phyloP scores from a whole-genome alignment of 371 early-diverging fungal species.

The Zychaea mexicana region DNA sequence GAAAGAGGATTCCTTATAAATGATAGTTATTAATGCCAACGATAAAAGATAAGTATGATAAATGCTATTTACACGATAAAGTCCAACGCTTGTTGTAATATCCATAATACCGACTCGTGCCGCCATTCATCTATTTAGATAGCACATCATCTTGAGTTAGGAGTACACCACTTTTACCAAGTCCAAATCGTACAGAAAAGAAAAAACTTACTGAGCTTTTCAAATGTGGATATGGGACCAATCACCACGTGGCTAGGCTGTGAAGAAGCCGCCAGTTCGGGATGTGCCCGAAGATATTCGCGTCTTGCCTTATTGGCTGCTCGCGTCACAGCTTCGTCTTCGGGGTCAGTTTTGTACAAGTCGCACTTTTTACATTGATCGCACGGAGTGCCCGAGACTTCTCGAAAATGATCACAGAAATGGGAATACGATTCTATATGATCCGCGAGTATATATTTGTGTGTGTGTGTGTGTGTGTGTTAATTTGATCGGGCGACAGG shows the following conservation, averaged over 20 bases:
- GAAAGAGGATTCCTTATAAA: no score
- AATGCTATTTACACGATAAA: conserved; percentile 12
- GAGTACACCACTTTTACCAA: background rate
- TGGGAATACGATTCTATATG: conserved; percentile 62
- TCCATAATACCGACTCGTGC: conserved; percentile 21
- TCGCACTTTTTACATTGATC: conserved; percentile 61
- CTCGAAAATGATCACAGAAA: conserved; percentile 69
- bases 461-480: no score
- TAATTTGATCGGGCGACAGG: background rate
- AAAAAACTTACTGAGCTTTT: conserved; percentile 19
- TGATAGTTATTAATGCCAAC: background rate
- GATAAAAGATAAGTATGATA: background rate
- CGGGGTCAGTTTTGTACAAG: conserved; percentile 57
- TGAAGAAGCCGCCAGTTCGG: conserved; percentile 28
- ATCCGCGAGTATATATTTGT: no score
- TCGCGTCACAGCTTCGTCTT: conserved; percentile 46
- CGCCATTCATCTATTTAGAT: conserved; percentile 23
- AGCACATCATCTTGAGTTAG: background rate
- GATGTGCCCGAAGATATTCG: conserved; percentile 56
- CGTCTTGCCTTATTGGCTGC: conserved; percentile 52
- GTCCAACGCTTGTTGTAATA: conserved; percentile 21
- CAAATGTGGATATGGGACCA: conserved; percentile 29
- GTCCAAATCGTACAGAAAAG: background rate
- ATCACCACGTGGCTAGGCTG: conserved; percentile 18
- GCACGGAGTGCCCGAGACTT: conserved; percentile 52